Percentiles rank a stretch among this genome's conserved stretches.
Evolutionary conservation across 345 rosid species (phyloP).

Genomic region (Turritis glabra): DNA sequence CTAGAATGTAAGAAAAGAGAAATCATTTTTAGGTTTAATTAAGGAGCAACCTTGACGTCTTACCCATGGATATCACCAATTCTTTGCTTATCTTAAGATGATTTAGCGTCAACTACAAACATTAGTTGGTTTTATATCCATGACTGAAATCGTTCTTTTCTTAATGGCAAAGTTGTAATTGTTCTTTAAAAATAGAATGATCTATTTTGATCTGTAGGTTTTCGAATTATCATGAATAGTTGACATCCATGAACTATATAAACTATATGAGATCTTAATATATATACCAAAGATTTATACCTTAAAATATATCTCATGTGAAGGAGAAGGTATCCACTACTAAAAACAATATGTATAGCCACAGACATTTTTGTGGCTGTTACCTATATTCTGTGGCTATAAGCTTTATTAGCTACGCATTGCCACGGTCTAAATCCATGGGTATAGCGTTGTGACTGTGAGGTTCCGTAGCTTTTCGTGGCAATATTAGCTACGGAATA

Average conservation of each 20-base stretch:
- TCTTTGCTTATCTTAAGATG: not conserved
- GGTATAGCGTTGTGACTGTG: too few relatives aligned
- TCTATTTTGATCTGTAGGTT: not conserved
- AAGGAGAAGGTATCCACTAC: not conserved
- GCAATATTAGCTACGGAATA: too few relatives aligned
- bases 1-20: not conserved
- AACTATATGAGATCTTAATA: not conserved
- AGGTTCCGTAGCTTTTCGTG: too few relatives aligned
- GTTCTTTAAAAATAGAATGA: not conserved
- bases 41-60: not conserved
- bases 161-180: not conserved
- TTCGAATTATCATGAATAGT: not conserved
- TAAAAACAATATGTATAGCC: too few relatives aligned
- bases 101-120: not conserved
- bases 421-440: too few relatives aligned
- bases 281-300: not conserved
- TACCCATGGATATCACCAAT: not conserved
- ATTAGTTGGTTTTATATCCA: not conserved
- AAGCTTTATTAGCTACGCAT: too few relatives aligned
- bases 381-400: too few relatives aligned
- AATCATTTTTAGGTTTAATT: not conserved
- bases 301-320: not conserved
- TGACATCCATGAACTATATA: not conserved
- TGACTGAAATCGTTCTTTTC: not conserved
- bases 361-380: too few relatives aligned